Conservation (phyloP, 2,329 filamentous ascomycete genomes). For the Calonectria ilicicola region DNA sequence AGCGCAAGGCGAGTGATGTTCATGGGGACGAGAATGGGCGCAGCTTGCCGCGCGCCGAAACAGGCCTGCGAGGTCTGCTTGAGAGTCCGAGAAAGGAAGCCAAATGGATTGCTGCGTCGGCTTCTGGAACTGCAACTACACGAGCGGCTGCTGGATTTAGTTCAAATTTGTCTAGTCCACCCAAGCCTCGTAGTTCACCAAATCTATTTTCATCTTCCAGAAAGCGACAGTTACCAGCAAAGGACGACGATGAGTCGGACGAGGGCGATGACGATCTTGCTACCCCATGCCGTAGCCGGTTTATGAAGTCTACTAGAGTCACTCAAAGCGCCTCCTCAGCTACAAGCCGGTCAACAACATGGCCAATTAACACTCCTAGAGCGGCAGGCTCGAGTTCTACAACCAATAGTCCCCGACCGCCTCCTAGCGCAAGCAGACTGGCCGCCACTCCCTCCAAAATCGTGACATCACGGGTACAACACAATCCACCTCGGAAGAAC, state of each 20-base stretch:
- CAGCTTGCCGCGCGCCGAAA: slow-evolving; percentile 43
- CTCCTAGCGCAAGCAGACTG: slow-evolving; percentile 1
- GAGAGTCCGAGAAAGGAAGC: slow-evolving; percentile 52
- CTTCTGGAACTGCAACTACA: slow-evolving; percentile 35
- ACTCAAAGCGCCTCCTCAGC: slow-evolving; percentile 20
- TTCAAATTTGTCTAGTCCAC: slow-evolving; percentile 34
- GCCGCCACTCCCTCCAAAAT: slow-evolving; percentile 17
- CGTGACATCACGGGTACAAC: not conserved
- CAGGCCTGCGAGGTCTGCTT: slow-evolving; percentile 57
- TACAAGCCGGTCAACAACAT: slow-evolving; percentile 21
- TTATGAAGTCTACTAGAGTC: slow-evolving; percentile 18
- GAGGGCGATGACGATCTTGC: slow-evolving; percentile 27
- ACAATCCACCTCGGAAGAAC: not conserved
- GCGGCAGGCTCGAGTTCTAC: slow-evolving; percentile 17
- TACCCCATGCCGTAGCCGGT: slow-evolving; percentile 30
- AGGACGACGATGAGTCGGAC: slow-evolving; percentile 34
- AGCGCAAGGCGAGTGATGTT: slow-evolving; percentile 34
- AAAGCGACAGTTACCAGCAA: slow-evolving; percentile 26
- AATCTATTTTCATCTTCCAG: slow-evolving; percentile 10
- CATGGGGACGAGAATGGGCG: slow-evolving; percentile 5
- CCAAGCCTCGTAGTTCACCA: slow-evolving; percentile 5
- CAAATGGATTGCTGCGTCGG: slow-evolving; percentile 40
- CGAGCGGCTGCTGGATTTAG: slow-evolving; percentile 44
- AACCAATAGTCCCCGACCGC: slow-evolving; percentile 13
- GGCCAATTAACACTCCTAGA: slow-evolving; percentile 31